Base-by-base conservation (phyloP, 2,329 filamentous ascomycete species). In the Cytospora paraplurivora region DNA sequence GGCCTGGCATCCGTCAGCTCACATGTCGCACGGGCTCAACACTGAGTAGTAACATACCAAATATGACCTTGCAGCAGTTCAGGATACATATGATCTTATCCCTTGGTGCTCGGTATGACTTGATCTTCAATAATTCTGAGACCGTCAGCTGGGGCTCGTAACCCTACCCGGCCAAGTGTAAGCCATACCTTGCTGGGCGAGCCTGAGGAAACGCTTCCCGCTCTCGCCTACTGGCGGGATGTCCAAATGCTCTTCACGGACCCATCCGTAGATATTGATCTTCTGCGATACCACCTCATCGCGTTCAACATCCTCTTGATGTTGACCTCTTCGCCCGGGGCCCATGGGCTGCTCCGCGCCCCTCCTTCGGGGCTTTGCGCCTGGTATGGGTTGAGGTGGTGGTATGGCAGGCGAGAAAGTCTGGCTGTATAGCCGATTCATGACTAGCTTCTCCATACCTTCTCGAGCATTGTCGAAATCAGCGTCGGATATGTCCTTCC, bases 41-140 rank as follows among this genome's bases (percentile, higher is more conserved):
- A 35, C 27, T 4, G n/a, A 37, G 7, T 33, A 7, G 10, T 4
- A 21, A 70, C 83, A 69, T 76, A 92, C 91, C 95, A 76, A 99
- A 98, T 67, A 99, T 98, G 67, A 99, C 96, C 77, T 99, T 99
- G 85, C 95, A 99, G 78, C 93, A 97, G 77, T 99, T 99, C 62
- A 99, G 79, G 53, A 98, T 92, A 75, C 95, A 99, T 56, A 99
- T 98, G 62, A 99, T 95, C 77, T 99, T 99, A 80, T 99, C 95
- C 70, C 95, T 83, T 4, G 95, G 95, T n/a, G 95, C 95, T 69
- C 96, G 87, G 73, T 99, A 99, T 10, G 91, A 95, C 72, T 94
- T 96, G 72, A 99, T 97, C 76, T 99, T 99, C 44, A 96, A 79
- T 15, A 99, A 81, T 76, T 99, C 95, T 92, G 72, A 19, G n/a